Conservation (phyloP, 305 asterid genomes). For the Caryopteris hybrid region DNA sequence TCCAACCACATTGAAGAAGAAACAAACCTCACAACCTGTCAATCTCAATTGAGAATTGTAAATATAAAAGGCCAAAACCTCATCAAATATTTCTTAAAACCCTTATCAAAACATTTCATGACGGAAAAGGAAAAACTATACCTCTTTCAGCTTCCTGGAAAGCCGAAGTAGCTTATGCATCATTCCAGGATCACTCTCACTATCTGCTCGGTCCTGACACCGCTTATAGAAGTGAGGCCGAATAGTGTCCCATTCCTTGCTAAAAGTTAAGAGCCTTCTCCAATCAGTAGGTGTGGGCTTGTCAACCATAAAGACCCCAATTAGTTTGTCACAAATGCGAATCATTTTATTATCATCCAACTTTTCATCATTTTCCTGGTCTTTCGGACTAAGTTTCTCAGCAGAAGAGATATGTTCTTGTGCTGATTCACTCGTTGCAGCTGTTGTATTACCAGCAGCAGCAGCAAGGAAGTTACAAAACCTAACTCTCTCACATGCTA, state of each 20-base stretch:
- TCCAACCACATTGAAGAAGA: background rate
- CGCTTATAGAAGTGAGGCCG: slow-evolving; percentile 77
- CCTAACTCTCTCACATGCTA: slow-evolving; percentile 27
- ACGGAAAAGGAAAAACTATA: slow-evolving; percentile 12
- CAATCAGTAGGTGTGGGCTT: slow-evolving; percentile 88
- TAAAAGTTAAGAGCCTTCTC: slow-evolving; percentile 78
- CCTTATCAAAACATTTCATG: slow-evolving; percentile 2
- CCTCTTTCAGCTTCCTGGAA: slow-evolving; percentile 91
- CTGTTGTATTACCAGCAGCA: slow-evolving; percentile 36
- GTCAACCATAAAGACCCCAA: slow-evolving; percentile 84
- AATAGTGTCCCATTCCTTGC: slow-evolving; percentile 77
- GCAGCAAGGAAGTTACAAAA: slow-evolving; percentile 22
- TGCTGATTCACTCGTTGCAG: slow-evolving; percentile 29
- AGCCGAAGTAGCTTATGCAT: slow-evolving; percentile 76
- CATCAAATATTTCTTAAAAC: slow-evolving; percentile 1
- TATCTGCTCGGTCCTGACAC: slow-evolving; percentile 69
- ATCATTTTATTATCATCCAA: slow-evolving; percentile 56
- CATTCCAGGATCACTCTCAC: slow-evolving; percentile 69
- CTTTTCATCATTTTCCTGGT: slow-evolving; percentile 17
- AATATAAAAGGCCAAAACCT: background rate
- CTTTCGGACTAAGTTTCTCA: slow-evolving; percentile 22
- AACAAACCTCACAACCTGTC: background rate
- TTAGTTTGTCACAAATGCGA: slow-evolving; percentile 75
- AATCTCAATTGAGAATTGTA: background rate
- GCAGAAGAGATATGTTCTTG: slow-evolving; percentile 24